A percentile compares a stretch with the other conserved stretches of the same genome.
Evolutionary conservation across 164 flowering plant genomes (phyloP).

Genomic region (Nelumbo lutea): DNA sequence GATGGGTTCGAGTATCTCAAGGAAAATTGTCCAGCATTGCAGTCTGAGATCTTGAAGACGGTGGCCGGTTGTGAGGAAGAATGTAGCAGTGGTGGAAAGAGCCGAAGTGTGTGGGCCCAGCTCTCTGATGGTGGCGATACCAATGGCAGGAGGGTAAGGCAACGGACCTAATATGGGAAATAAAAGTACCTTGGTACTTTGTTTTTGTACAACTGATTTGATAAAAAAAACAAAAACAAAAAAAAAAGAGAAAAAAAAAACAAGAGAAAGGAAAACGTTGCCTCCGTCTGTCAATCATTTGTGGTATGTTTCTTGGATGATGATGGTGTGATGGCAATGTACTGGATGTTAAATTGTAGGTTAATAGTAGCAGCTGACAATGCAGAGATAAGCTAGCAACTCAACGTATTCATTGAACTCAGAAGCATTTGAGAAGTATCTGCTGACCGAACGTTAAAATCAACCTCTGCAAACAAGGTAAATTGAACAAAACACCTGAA

Average conservation of each 20-base stretch:
- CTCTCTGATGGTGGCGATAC: constrained; percentile 78
- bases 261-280: constrained; percentile 1
- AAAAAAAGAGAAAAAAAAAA: background rate
- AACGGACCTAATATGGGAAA: constrained; percentile 38
- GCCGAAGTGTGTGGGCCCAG: constrained; percentile 76
- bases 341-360: constrained; percentile 14
- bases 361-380: constrained; percentile 14
- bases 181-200: background rate
- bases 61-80: constrained; percentile 82
- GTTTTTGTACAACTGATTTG: constrained; percentile 15
- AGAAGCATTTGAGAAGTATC: constrained; percentile 4
- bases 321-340: constrained; percentile 19
- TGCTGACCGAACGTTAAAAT: background rate
- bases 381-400: constrained; percentile 8
- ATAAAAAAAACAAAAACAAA: background rate
- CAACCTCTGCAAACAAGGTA: background rate
- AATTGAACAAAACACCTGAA: background rate
- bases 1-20: constrained; percentile 69
- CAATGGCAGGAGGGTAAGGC: constrained; percentile 67
- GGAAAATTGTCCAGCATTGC: constrained; percentile 56
- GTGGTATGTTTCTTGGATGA: constrained; percentile 9
- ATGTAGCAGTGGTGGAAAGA: constrained; percentile 59
- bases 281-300: constrained; percentile 13
- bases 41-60: constrained; percentile 71
- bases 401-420: constrained; percentile 2